These are phyloP conservation scores for Jackrogersella minutella DNA, from an alignment of 495 filamentous ascomycete genomes.

Conservation along the genomic window DNA sequence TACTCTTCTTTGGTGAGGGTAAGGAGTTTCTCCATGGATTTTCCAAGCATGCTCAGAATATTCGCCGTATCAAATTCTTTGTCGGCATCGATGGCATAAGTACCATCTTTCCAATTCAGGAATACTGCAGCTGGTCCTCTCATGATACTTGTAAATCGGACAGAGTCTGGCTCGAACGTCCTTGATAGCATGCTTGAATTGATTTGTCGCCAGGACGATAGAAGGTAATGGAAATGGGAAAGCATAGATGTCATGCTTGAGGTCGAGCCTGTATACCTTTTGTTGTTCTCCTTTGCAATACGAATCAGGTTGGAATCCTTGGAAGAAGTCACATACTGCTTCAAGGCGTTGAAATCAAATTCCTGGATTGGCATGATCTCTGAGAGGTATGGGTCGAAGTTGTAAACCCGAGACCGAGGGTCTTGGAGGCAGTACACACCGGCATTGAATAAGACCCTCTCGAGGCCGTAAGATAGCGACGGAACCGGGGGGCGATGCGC, in stretches of 20 bases:
- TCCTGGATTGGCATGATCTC: slow-evolving; percentile 89
- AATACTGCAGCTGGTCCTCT: slow-evolving; percentile 81
- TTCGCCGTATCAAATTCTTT: slow-evolving; percentile 90
- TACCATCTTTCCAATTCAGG: slow-evolving; percentile 80
- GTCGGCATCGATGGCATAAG: slow-evolving; percentile 97
- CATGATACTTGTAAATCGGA: slow-evolving; percentile 74
- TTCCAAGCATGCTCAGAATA: slow-evolving; percentile 87
- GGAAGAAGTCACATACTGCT: slow-evolving; percentile 88
- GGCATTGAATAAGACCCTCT: slow-evolving; percentile 93
- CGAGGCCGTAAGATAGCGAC: slow-evolving; percentile 76
- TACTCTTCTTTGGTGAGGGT: slow-evolving; percentile 81
- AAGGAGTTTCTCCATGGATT: slow-evolving; percentile 96
- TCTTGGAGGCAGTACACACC: slow-evolving; percentile 94
- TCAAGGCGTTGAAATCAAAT: slow-evolving; percentile 89
- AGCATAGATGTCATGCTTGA: slow-evolving; percentile 93
- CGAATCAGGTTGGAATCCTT: slow-evolving; percentile 72
- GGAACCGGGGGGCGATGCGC: slow-evolving; percentile 70
- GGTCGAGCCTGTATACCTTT: slow-evolving; percentile 92
- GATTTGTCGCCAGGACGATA: slow-evolving; percentile 82
- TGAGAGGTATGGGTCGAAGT: slow-evolving; percentile 94
- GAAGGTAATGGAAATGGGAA: slow-evolving; percentile 89
- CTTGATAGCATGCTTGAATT: slow-evolving; percentile 71
- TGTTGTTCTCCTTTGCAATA: slow-evolving; percentile 70
- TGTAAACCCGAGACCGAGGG: slow-evolving; percentile 84
- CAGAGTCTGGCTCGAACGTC: slow-evolving; percentile 64